Conservation (phyloP, 2,329 filamentous ascomycete genomes). For the Neofusicoccum kwambonambiense region DNA sequence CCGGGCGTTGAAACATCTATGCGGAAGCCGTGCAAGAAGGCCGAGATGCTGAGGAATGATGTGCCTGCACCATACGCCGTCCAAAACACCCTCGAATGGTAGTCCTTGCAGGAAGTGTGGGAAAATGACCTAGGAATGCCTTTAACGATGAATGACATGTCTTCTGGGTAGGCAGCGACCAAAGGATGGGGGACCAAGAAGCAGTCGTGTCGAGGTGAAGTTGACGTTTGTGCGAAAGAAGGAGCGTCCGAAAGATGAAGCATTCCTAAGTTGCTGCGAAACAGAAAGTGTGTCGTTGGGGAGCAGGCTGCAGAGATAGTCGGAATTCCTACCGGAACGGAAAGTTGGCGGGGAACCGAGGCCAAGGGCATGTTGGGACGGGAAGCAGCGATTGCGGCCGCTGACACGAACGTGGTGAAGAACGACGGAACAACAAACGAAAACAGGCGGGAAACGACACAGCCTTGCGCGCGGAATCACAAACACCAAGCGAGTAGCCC, state of each 20-base stretch:
- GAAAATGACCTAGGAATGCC: neutral
- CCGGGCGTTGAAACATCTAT: neutral
- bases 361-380: neutral
- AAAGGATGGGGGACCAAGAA: neutral
- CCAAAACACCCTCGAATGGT: neutral
- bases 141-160: neutral
- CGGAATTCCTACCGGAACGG: slow-evolving; percentile 3
- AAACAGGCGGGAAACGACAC: neutral
- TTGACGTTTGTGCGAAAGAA: neutral
- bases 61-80: slow-evolving; percentile 9
- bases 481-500: neutral
- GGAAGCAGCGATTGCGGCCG: neutral
- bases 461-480: neutral
- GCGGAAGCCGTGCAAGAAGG: neutral
- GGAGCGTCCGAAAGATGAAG: neutral
- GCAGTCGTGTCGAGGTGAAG: neutral
- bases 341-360: slow-evolving; percentile 11
- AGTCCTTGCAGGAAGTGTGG: neutral
- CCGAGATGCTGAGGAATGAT: neutral
- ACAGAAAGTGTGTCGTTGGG: neutral
- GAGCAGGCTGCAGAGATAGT: neutral
- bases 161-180: neutral
- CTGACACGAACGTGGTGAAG: neutral
- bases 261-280: neutral
- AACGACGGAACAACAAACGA: neutral